phyloP scores from a whole-genome alignment of 2,329 filamentous ascomycete genomes.

The Sporothrix pallida region DNA sequence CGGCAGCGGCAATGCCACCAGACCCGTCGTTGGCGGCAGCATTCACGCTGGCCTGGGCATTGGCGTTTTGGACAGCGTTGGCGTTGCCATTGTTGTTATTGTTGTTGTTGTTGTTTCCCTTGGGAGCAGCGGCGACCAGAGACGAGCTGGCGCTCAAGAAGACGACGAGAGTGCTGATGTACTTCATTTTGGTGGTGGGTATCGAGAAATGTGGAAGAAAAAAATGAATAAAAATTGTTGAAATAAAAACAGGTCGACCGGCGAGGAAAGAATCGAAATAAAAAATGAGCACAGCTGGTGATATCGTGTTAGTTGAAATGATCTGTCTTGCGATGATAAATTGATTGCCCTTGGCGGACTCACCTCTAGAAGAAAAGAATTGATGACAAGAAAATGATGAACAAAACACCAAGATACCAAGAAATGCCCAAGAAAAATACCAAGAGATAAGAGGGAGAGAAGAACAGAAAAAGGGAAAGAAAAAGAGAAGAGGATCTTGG shows the following conservation, averaged over 20 bases:
- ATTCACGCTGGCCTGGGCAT: slow-evolving; percentile 32
- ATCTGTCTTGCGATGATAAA: background rate
- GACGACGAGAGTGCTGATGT: slow-evolving; percentile 35
- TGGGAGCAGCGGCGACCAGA: slow-evolving; percentile 34
- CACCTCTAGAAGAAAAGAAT: slow-evolving; percentile 6
- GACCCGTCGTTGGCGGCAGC: slow-evolving; percentile 34
- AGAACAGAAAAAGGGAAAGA: slow-evolving; percentile 7
- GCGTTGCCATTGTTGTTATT: background rate
- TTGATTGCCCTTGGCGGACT: slow-evolving; percentile 1
- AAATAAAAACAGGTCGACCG: slow-evolving; percentile 30
- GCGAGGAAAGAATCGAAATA: slow-evolving; percentile 28
- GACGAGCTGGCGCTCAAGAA: slow-evolving; percentile 36
- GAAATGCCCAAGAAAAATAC: background rate
- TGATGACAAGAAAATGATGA: background rate
- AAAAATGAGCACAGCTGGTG: slow-evolving; percentile 31
- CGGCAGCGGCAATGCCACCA: slow-evolving; percentile 31
- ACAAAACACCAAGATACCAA: background rate
- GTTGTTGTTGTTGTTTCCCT: slow-evolving; percentile 26
- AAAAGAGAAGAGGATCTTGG: background rate
- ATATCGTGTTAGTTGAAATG: background rate
- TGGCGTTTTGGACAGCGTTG: slow-evolving; percentile 18
- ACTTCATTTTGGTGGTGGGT: slow-evolving; percentile 35
- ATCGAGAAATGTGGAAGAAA: background rate
- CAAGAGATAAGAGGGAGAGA: background rate
- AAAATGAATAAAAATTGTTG: background rate